These are phyloP conservation scores for Peronospora farinosa DNA, from an alignment of 352 stramenopile genomes.

Conservation along the genomic window DNA sequence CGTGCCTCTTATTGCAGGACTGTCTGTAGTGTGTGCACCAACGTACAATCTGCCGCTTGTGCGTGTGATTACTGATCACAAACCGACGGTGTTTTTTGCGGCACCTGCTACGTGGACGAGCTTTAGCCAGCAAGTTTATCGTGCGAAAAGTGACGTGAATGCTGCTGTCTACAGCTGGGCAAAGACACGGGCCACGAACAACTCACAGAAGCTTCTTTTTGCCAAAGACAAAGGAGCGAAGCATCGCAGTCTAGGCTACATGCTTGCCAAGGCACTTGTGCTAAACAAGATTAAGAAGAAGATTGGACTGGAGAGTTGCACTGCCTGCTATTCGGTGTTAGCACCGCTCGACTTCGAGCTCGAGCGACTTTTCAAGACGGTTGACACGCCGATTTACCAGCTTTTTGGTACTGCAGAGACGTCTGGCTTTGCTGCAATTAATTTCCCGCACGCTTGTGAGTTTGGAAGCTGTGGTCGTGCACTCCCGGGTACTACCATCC, in stretches of 20 bases:
- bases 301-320: constrained; percentile 67
- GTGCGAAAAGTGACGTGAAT: constrained; percentile 68
- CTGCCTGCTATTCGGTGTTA: constrained; percentile 68
- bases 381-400: constrained; percentile 79
- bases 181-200: constrained; percentile 68
- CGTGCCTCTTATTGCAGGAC: constrained; percentile 51
- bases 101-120: constrained; percentile 62
- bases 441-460: constrained; percentile 68
- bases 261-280: constrained; percentile 72
- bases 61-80: constrained; percentile 43
- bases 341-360: constrained; percentile 76
- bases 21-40: constrained; percentile 56
- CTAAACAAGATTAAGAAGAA: constrained; percentile 77
- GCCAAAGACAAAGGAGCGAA: constrained; percentile 27
- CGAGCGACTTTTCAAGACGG: constrained; percentile 75
- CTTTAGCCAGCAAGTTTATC: constrained; percentile 66
- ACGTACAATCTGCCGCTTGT: constrained; percentile 41
- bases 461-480: constrained; percentile 62
- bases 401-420: constrained; percentile 63
- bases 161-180: constrained; percentile 68
- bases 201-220: constrained; percentile 74
- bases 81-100: constrained; percentile 75
- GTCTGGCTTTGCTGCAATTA: constrained; percentile 62
- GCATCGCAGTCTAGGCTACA: constrained; percentile 62
- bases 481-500: constrained; percentile 47